Evolutionary conservation across 192 early-diverging fungal genomes (phyloP).

Genomic region (Mortierella claussenii): DNA sequence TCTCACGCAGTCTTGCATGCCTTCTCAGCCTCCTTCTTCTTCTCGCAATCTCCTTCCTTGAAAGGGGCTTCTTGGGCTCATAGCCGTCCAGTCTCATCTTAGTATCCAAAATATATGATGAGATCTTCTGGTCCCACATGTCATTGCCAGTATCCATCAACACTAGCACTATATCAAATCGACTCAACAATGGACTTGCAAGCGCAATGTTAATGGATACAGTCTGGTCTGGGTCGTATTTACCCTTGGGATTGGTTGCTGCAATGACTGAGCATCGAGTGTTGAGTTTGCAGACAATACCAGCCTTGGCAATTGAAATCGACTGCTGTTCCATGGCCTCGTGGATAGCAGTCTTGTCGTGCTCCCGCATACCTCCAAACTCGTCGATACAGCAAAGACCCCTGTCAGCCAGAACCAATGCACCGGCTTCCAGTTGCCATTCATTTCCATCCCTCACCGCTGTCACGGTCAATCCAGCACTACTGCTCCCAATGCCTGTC

Average conservation of each 20-base stretch:
- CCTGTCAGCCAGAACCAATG: conserved; percentile 80
- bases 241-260: conserved; percentile 81
- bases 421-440: conserved; percentile 87
- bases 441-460: conserved; percentile 78
- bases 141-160: conserved; percentile 73
- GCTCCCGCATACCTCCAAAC: conserved; percentile 80
- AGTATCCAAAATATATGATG: conserved; percentile 57
- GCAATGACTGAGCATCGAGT: conserved; percentile 84
- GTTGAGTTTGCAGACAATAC: conserved; percentile 84
- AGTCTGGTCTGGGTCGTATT: conserved; percentile 69
- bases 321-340: conserved; percentile 92
- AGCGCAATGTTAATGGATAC: conserved; percentile 71
- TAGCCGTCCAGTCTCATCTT: conserved; percentile 29
- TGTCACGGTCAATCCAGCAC: conserved; percentile 79
- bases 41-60: conserved; percentile 16
- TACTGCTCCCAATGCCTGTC: conserved; percentile 80
- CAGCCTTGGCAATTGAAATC: conserved; percentile 81
- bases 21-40: conserved; percentile 20
- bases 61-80: background rate
- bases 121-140: conserved; percentile 73
- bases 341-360: conserved; percentile 78
- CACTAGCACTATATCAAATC: conserved; percentile 80
- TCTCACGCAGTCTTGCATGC: background rate
- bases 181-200: conserved; percentile 64
- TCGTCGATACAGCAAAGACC: conserved; percentile 88